Percentiles rank a stretch among this genome's conserved stretches.
These are phyloP conservation scores for Leucocoprinus leucothites DNA, from an alignment of 768 basidiomycete genomes.

Conservation along the genomic window DNA sequence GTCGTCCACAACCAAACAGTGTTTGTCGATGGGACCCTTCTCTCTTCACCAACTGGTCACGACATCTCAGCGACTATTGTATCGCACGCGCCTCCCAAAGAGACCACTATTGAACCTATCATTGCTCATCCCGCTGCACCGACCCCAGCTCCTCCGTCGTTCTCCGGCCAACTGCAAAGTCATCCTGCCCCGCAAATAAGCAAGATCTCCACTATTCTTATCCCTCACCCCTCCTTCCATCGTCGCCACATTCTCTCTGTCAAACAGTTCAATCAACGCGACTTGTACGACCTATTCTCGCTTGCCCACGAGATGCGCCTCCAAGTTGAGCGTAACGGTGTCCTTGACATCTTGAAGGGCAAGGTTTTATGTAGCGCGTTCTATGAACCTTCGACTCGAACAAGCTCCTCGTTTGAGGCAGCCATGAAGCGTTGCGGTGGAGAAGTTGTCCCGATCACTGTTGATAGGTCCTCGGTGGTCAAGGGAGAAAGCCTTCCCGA, in stretches of 20 bases:
- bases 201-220: slow-evolving; percentile 43
- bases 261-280: slow-evolving; percentile 86
- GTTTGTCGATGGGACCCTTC: slow-evolving; percentile 81
- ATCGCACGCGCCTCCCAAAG: slow-evolving; percentile 30
- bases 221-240: slow-evolving; percentile 85
- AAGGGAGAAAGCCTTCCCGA: slow-evolving; percentile 95
- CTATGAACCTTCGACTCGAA: slow-evolving; percentile 96
- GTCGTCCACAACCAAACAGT: slow-evolving; percentile 86
- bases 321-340: slow-evolving; percentile 89
- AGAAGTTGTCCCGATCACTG: slow-evolving; percentile 82
- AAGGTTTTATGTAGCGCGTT: slow-evolving; percentile 90
- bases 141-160: slow-evolving; percentile 1
- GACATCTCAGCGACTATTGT: slow-evolving; percentile 68
- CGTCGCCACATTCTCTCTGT: slow-evolving; percentile 92
- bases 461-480: slow-evolving; percentile 80
- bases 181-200: slow-evolving; percentile 31
- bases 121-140: slow-evolving; percentile 19
- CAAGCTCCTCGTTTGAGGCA: slow-evolving; percentile 93
- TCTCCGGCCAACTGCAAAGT: slow-evolving; percentile 13
- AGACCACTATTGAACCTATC: slow-evolving; percentile 1
- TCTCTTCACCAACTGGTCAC: slow-evolving; percentile 55
- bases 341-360: slow-evolving; percentile 85
- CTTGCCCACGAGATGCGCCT: slow-evolving; percentile 96
- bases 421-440: slow-evolving; percentile 99
- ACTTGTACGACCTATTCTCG: slow-evolving; percentile 91